Evolutionary conservation across 345 rosid species (phyloP).

Genomic region (Reutealis trisperma): DNA sequence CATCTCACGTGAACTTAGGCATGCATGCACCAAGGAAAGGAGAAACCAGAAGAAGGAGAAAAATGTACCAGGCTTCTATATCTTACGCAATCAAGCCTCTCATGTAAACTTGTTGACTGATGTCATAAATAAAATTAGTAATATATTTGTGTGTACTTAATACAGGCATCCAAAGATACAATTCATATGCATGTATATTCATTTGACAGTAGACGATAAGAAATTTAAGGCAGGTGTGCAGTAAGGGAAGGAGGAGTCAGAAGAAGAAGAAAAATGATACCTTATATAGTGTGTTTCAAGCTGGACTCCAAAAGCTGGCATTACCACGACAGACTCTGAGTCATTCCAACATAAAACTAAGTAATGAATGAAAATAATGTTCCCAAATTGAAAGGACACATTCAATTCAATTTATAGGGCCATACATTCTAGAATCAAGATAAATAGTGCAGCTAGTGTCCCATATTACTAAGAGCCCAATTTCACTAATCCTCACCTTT

Average conservation of each 20-base stretch:
- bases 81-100: not conserved
- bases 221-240: not conserved
- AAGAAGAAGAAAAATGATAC: slow-evolving; percentile 32
- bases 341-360: slow-evolving; percentile 27
- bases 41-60: too few relatives aligned
- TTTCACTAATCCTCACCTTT: slow-evolving; percentile 49
- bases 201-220: not conserved
- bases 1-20: not conserved
- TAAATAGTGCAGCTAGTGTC: not conserved
- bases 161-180: not conserved
- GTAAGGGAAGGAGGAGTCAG: not conserved
- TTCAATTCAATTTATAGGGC: not conserved
- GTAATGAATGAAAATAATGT: slow-evolving; percentile 6
- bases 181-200: not conserved
- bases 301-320: slow-evolving; percentile 82
- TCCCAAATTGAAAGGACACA: not conserved
- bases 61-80: too few relatives aligned
- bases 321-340: slow-evolving; percentile 74
- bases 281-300: slow-evolving; percentile 76
- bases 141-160: not conserved
- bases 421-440: not conserved
- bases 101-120: not conserved
- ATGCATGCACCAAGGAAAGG: too few relatives aligned
- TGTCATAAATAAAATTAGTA: not conserved
- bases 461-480: not conserved